phyloP scores from a whole-genome alignment of 441 rosid species.

The Capsella rubella region DNA sequence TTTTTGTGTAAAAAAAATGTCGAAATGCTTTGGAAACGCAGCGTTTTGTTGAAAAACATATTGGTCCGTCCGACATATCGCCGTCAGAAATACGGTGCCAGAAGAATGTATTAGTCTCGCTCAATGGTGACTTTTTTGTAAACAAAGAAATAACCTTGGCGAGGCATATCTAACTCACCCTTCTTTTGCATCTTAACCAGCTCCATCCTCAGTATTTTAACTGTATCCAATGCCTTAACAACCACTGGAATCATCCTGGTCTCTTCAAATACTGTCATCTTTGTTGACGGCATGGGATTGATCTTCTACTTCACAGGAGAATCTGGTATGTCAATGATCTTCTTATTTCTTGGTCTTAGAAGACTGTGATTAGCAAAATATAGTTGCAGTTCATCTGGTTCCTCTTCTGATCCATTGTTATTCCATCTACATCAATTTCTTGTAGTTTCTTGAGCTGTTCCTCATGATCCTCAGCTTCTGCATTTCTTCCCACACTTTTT shows the following conservation, averaged over 20 bases:
- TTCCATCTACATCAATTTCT: no score
- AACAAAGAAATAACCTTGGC: slow-evolving; percentile 74
- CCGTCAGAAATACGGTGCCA: slow-evolving; percentile 70
- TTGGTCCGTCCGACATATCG: slow-evolving; percentile 35
- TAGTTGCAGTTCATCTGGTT: no score
- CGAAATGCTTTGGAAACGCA: background rate
- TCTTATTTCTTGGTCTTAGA: no score
- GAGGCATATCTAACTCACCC: slow-evolving; percentile 63
- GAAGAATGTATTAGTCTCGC: slow-evolving; percentile 66
- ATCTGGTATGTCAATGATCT: no score
- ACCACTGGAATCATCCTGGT: slow-evolving; percentile 66
- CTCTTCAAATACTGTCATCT: slow-evolving; percentile 52
- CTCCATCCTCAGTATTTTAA: slow-evolving; percentile 70
- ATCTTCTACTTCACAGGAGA: background rate
- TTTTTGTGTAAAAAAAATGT: background rate
- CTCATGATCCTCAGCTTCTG: no score
- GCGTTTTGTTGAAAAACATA: background rate
- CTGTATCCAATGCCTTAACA: slow-evolving; percentile 60
- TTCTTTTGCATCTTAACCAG: slow-evolving; percentile 63
- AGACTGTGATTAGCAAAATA: no score
- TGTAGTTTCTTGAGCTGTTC: no score
- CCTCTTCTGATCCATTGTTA: no score
- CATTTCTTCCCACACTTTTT: no score
- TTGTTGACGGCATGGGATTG: slow-evolving; percentile 35
- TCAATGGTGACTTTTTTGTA: slow-evolving; percentile 79